Evolutionary conservation across 805 yeast species (phyloP).

Genomic region (Nakazawaea ernobii): DNA sequence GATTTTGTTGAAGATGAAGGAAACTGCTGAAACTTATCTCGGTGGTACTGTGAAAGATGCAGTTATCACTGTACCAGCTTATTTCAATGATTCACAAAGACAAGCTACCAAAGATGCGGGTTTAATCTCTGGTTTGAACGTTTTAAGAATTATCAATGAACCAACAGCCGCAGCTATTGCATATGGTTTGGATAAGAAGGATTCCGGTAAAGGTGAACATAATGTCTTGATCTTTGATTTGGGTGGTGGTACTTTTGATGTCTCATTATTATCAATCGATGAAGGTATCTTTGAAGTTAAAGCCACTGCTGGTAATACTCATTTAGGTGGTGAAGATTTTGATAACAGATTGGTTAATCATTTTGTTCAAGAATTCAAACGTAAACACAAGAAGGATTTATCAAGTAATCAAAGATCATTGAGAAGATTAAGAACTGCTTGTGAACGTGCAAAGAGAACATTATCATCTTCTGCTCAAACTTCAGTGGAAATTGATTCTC

Average conservation of each 20-base stretch:
- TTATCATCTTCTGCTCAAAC: constrained; percentile 95
- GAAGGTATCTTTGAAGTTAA: constrained; percentile 78
- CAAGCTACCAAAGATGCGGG: constrained; percentile 84
- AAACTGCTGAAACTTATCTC: constrained; percentile 55
- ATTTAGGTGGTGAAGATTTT: constrained; percentile 83
- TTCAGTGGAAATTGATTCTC: constrained; percentile 89
- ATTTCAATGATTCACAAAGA: constrained; percentile 76
- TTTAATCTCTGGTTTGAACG: constrained; percentile 66
- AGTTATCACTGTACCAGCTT: constrained; percentile 81
- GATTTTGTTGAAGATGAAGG: constrained; percentile 66
- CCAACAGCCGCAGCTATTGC: constrained; percentile 87
- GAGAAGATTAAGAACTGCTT: constrained; percentile 97
- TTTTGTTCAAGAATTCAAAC: constrained; percentile 93
- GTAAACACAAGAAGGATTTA: constrained; percentile 95
- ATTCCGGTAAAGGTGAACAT: constrained; percentile 36
- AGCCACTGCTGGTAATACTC: constrained; percentile 81
- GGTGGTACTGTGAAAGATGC: constrained; percentile 56
- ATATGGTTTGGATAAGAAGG: constrained; percentile 60
- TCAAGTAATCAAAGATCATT: constrained; percentile 93
- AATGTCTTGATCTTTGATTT: constrained; percentile 62
- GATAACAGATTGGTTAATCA: constrained; percentile 79
- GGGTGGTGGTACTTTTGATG: constrained; percentile 86
- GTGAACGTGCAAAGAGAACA: constrained; percentile 99
- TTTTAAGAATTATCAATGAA: constrained; percentile 72
- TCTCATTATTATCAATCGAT: constrained; percentile 70